phyloP scores from a whole-genome alignment of 2,329 filamentous ascomycete genomes.

The Xylaria sp. region DNA sequence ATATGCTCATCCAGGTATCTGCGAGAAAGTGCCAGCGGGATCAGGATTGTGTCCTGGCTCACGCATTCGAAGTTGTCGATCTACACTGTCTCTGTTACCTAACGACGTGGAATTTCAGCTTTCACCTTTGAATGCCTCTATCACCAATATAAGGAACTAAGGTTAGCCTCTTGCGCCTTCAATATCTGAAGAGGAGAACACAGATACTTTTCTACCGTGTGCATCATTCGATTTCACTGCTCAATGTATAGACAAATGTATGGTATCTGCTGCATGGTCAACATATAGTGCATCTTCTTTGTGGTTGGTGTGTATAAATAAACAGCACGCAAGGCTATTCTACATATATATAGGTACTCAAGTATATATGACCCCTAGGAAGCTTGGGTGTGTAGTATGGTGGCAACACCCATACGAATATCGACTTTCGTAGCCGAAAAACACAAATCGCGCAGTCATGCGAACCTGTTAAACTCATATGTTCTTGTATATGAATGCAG shows the following conservation, averaged over 20 bases:
- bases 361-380: neutral
- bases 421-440: slow-evolving; percentile 1
- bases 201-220: neutral
- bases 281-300: neutral
- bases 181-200: neutral
- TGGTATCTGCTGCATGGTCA: neutral
- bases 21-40: neutral
- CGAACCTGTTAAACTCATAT: too few species aligned
- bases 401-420: neutral
- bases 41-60: neutral
- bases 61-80: neutral
- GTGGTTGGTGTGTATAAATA: neutral
- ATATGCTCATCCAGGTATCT: too few species aligned
- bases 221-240: neutral
- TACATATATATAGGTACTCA: neutral
- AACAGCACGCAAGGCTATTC: slow-evolving; percentile 5
- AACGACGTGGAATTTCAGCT: neutral
- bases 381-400: neutral
- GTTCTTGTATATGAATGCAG: neutral
- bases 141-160: neutral
- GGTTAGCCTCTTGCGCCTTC: neutral
- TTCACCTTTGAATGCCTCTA: neutral
- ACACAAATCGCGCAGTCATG: neutral
- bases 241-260: neutral
- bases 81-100: neutral